Evolutionary conservation across 257 asterid species (phyloP).

Genomic region (Penstemon barbatus): DNA sequence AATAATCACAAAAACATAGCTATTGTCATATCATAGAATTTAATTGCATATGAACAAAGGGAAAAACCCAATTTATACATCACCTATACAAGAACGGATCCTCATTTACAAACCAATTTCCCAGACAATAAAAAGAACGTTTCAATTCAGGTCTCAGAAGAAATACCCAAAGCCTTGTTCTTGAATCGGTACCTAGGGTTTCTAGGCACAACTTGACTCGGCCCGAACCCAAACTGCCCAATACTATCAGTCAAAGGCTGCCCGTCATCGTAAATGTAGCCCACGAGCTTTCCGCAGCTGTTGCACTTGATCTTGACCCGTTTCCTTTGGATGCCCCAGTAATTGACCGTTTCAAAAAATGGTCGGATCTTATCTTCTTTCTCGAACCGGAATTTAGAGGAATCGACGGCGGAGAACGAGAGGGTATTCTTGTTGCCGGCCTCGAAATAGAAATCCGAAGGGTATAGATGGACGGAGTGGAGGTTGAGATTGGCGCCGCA

Average conservation of each 20-base stretch:
- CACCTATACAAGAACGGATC: no score
- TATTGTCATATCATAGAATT: no score
- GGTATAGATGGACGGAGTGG: constrained; percentile 51
- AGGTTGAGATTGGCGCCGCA: constrained; percentile 80
- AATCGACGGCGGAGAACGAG: constrained; percentile 70
- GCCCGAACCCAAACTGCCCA: constrained; percentile 87
- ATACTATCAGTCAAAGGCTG: constrained; percentile 69
- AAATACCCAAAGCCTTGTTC: constrained; percentile 55
- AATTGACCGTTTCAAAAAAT: constrained; percentile 78
- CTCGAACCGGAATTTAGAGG: constrained; percentile 69
- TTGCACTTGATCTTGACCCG: constrained; percentile 77
- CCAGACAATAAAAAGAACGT: no score
- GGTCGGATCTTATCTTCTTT: constrained; percentile 74
- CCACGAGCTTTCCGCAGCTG: constrained; percentile 66
- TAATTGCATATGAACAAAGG: no score
- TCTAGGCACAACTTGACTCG: constrained; percentile 84
- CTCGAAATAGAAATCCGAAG: constrained; percentile 84
- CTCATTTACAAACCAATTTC: no score
- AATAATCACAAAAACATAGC: no score
- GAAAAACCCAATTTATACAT: no score
- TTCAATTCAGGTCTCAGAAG: background rate
- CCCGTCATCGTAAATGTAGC: constrained; percentile 85
- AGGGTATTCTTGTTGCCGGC: constrained; percentile 86
- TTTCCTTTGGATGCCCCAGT: constrained; percentile 90
- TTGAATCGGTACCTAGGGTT: constrained; percentile 86